phyloP scores from a whole-genome alignment of 257 asterid genomes.

The Plantago ovata region DNA sequence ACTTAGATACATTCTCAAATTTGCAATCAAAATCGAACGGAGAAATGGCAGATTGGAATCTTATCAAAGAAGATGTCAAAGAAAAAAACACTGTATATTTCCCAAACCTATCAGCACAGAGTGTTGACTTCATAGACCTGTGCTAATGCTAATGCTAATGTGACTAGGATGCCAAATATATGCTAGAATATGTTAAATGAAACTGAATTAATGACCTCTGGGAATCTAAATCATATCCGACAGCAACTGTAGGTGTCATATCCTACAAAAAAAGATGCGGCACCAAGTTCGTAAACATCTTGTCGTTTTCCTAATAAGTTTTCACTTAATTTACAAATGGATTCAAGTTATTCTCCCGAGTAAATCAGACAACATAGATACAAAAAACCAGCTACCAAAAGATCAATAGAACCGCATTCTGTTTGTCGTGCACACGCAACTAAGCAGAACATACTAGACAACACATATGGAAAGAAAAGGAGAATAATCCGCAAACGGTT shows the following conservation, averaged over 20 bases:
- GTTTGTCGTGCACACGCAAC: not conserved
- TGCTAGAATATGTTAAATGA: constrained; percentile 5
- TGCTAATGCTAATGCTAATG: not conserved
- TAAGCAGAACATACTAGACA: not conserved
- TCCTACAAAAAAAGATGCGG: too few species aligned
- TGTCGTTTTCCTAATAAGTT: too few species aligned
- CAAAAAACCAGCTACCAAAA: not conserved
- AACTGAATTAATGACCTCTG: constrained; percentile 6
- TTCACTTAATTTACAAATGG: too few species aligned
- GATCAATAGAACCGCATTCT: not conserved
- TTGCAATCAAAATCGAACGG: not conserved
- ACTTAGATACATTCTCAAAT: not conserved
- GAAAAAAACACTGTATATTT: not conserved
- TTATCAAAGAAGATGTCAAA: not conserved
- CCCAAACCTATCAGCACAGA: not conserved
- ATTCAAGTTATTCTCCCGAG: too few species aligned
- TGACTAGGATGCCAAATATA: not conserved
- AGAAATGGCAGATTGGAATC: not conserved
- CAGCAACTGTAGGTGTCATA: too few species aligned
- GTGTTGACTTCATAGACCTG: not conserved
- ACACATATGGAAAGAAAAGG: constrained; percentile 14
- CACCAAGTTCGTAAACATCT: too few species aligned
- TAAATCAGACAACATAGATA: too few species aligned
- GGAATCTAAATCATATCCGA: not conserved
- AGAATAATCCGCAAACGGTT: constrained; percentile 2